Percentiles rank a stretch among this genome's conserved stretches.
Conservation (phyloP, 1,284 basidiomycete genomes). For the Ganoderma leucocontextum region DNA sequence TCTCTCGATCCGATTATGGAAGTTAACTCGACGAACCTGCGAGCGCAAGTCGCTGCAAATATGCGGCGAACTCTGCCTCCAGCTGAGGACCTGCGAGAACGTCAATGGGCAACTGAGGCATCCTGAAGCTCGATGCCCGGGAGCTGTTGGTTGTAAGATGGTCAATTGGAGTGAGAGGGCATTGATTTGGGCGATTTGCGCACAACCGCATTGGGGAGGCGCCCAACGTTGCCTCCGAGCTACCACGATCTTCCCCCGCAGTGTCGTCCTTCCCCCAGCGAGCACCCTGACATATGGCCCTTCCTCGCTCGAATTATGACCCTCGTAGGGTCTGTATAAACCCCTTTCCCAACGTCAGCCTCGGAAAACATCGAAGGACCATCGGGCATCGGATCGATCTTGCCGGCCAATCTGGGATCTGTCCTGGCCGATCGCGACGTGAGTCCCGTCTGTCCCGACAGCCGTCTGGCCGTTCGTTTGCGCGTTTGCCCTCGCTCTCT, state of each 20-base stretch:
- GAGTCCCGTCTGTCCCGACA: too few relatives aligned
- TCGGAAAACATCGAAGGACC: slow-evolving; percentile 79
- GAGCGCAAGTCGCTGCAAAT: not conserved
- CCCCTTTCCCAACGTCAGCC: slow-evolving; percentile 70
- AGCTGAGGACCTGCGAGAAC: not conserved
- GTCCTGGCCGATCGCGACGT: too few relatives aligned
- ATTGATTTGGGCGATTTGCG: too few relatives aligned
- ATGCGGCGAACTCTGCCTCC: not conserved
- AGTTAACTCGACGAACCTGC: not conserved
- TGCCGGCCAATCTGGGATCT: too few relatives aligned
- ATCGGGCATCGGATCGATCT: too few relatives aligned
- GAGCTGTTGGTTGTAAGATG: too few relatives aligned
- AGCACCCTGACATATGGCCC: slow-evolving; percentile 55
- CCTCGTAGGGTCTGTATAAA: slow-evolving; percentile 86
- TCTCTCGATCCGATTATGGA: not conserved
- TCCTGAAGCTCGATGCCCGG: too few relatives aligned
- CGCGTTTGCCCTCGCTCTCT: too few relatives aligned
- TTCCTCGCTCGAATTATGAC: slow-evolving; percentile 84
- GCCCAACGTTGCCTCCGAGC: not conserved
- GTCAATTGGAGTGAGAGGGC: too few relatives aligned
- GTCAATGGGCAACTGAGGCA: not conserved
- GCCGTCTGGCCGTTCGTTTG: too few relatives aligned
- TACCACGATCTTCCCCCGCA: too few relatives aligned
- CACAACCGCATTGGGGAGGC: too few relatives aligned
- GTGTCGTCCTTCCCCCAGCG: not conserved